A percentile compares a stretch with the other conserved stretches of the same genome.
phyloP scores from a whole-genome alignment of 169 alveolate genomes.

The Plasmodium reichenowi region DNA sequence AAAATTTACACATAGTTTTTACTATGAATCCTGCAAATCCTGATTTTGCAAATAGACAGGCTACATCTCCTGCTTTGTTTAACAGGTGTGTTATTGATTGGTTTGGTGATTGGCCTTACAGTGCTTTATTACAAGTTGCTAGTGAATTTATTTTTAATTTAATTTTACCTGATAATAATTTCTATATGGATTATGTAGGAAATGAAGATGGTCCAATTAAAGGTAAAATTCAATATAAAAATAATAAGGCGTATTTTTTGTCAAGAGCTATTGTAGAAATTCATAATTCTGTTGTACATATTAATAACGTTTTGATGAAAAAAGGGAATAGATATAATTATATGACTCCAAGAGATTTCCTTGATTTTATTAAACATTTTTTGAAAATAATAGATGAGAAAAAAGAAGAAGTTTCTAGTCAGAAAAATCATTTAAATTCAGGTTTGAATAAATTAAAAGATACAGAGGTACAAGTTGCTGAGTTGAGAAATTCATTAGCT shows the following conservation, averaged over 20 bases:
- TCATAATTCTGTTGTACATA: slow-evolving; percentile 46
- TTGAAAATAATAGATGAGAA: slow-evolving; percentile 92
- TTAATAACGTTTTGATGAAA: slow-evolving; percentile 56
- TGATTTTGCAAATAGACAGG: slow-evolving; percentile 96
- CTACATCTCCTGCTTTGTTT: slow-evolving; percentile 97
- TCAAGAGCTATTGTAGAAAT: slow-evolving; percentile 75
- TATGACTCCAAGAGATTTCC: slow-evolving; percentile 95
- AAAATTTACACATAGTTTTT: slow-evolving; percentile 97
- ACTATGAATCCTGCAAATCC: slow-evolving; percentile 99
- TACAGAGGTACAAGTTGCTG: slow-evolving; percentile 94
- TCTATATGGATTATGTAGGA: slow-evolving; percentile 55
- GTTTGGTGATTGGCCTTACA: slow-evolving; percentile 98
- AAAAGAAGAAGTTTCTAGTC: slow-evolving; percentile 93
- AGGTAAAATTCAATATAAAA: slow-evolving; percentile 55
- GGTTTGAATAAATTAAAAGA: slow-evolving; percentile 96
- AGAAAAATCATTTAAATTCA: slow-evolving; percentile 93
- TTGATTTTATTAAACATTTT: slow-evolving; percentile 96
- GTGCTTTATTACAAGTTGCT: slow-evolving; percentile 96
- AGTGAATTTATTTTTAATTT: slow-evolving; percentile 89
- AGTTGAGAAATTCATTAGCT: slow-evolving; percentile 91
- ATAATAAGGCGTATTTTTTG: slow-evolving; percentile 46
- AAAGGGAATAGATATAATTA: slow-evolving; percentile 72
- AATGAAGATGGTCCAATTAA: slow-evolving; percentile 66
- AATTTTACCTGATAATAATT: slow-evolving; percentile 79
- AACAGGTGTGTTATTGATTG: slow-evolving; percentile 99